These are phyloP conservation scores for Ceratocystis variospora DNA, from an alignment of 2,329 filamentous ascomycete species.

Conservation along the genomic window DNA sequence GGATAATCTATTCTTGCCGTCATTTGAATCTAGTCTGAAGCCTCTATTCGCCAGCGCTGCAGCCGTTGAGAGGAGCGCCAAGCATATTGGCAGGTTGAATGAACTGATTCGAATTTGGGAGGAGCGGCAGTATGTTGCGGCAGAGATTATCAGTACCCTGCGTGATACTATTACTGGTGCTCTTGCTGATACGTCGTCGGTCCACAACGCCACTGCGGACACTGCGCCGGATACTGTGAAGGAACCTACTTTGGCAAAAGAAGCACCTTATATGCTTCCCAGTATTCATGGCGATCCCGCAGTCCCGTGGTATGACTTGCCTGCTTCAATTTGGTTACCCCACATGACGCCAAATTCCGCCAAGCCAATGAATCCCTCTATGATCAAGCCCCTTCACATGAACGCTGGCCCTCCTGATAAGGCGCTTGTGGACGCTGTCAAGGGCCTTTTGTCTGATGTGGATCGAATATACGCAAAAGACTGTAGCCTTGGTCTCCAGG, in stretches of 20 bases:
- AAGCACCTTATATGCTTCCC: constrained; percentile 57
- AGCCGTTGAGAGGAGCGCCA: constrained; percentile 46
- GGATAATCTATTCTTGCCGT: constrained; percentile 38
- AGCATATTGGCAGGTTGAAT: constrained; percentile 50
- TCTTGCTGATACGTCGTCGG: neutral
- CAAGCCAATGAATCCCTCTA: constrained; percentile 55
- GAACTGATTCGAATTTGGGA: constrained; percentile 57
- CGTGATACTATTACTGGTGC: constrained; percentile 35
- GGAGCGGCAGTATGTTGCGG: constrained; percentile 47
- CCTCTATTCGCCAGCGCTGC: constrained; percentile 48
- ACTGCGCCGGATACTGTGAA: constrained; percentile 19
- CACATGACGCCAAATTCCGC: constrained; percentile 65
- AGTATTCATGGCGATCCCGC: constrained; percentile 61
- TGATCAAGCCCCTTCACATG: constrained; percentile 59
- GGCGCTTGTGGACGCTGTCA: constrained; percentile 52
- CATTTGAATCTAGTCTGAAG: constrained; percentile 45
- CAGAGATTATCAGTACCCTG: constrained; percentile 43
- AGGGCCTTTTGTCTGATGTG: constrained; percentile 54
- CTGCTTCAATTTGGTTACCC: constrained; percentile 67
- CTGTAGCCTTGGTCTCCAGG: constrained; percentile 22
- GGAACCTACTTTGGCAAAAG: constrained; percentile 34
- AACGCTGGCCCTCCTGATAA: constrained; percentile 53
- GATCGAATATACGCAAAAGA: constrained; percentile 51
- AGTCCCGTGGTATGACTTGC: constrained; percentile 67
- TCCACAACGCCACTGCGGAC: constrained; percentile 21